phyloP scores from a whole-genome alignment of 192 early-diverging fungal species.

The Tieghemiomyces parasiticus region DNA sequence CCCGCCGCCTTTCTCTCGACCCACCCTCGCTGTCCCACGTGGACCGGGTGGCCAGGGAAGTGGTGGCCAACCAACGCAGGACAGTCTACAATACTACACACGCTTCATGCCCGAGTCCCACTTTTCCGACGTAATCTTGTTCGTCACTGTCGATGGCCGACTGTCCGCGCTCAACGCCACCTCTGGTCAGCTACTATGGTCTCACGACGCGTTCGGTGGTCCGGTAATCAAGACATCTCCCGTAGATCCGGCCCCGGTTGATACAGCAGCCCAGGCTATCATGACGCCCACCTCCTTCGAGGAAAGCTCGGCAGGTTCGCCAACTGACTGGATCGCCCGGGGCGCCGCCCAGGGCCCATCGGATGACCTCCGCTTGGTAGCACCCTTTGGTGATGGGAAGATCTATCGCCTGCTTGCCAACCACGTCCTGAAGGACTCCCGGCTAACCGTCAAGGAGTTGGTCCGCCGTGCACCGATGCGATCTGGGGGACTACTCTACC shows the following conservation, averaged over 20 bases:
- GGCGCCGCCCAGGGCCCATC: background rate
- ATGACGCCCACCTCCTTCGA: too few species aligned
- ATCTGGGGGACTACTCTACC: conserved; percentile 39
- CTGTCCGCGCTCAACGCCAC: conserved; percentile 4
- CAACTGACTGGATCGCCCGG: background rate
- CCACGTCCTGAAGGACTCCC: conserved; percentile 38
- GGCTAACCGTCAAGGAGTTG: conserved; percentile 51
- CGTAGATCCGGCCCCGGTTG: too few species aligned
- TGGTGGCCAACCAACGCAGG: too few species aligned
- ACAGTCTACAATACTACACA: conserved; percentile 1
- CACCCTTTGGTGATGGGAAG: conserved; percentile 23
- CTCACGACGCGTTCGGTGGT: background rate
- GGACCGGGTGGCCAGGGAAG: too few species aligned
- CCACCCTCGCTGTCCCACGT: too few species aligned
- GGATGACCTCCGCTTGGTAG: conserved; percentile 3
- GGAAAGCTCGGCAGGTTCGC: background rate
- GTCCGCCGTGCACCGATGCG: conserved; percentile 42
- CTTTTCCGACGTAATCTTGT: background rate
- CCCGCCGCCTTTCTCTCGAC: too few species aligned
- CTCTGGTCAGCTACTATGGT: background rate
- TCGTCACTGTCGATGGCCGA: conserved; percentile 2
- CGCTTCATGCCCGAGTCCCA: background rate
- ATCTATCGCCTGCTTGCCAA: conserved; percentile 24
- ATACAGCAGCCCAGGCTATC: too few species aligned
- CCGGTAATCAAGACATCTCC: background rate